Evolutionary conservation across 140 eudicot species (phyloP).

Genomic region (Senecio squalidus): DNA sequence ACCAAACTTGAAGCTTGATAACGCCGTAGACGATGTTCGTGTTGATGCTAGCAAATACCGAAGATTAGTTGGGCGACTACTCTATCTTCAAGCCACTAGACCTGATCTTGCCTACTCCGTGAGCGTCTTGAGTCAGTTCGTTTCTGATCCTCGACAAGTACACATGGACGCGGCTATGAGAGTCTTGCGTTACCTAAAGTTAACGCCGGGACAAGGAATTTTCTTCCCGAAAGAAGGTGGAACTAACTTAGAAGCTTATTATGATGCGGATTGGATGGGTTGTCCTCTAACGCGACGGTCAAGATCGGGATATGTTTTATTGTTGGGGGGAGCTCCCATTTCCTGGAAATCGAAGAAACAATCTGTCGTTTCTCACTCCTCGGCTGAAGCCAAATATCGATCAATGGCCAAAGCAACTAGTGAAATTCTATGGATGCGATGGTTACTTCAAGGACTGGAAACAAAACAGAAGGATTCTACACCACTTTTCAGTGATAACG

Average conservation of each 20-base stretch:
- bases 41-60: not conserved
- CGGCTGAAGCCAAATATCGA: not conserved
- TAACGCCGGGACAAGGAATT: not conserved
- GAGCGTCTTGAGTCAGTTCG: not conserved
- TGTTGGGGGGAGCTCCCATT: not conserved
- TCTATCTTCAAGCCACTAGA: not conserved
- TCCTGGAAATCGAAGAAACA: not conserved
- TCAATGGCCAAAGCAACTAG: not conserved
- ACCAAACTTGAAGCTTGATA: not conserved
- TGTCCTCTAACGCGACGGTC: not conserved
- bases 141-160: not conserved
- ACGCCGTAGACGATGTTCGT: not conserved
- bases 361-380: not conserved
- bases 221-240: not conserved
- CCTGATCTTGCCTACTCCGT: not conserved
- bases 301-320: not conserved
- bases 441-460: not conserved
- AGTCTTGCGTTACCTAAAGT: not conserved
- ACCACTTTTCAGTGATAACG: not conserved
- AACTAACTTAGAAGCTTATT: not conserved
- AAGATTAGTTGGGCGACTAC: not conserved
- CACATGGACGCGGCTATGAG: conserved; percentile 1
- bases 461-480: not conserved
- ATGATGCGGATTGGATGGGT: not conserved
- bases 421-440: not conserved